Conservation (phyloP, 2,329 filamentous ascomycete genomes). For the Helotiales sp. region DNA sequence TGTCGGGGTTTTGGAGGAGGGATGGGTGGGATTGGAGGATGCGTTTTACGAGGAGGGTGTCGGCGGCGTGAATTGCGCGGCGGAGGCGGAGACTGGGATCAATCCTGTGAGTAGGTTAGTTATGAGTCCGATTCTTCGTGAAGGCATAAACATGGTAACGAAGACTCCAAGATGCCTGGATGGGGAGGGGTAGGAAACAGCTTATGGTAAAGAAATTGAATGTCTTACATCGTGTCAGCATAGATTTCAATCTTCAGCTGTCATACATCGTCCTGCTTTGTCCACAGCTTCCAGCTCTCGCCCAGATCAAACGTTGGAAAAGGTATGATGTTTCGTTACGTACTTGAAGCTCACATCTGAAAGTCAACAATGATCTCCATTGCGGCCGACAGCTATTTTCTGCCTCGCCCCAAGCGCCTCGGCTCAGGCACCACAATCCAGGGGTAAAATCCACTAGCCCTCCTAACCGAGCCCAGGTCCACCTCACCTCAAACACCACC, state of each 20-base stretch:
- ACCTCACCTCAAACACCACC: slow-evolving; percentile 11
- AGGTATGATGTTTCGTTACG: not conserved
- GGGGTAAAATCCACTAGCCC: not conserved
- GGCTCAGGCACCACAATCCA: slow-evolving; percentile 3
- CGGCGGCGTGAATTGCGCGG: slow-evolving; percentile 80
- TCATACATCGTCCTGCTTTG: not conserved
- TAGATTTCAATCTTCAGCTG: slow-evolving; percentile 4
- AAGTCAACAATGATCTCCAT: not conserved
- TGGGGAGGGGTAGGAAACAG: not conserved
- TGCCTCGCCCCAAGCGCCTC: slow-evolving; percentile 3
- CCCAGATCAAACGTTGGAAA: not conserved
- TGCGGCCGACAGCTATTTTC: not conserved
- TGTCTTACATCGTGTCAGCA: slow-evolving; percentile 26
- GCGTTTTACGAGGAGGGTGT: slow-evolving; percentile 71
- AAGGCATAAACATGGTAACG: not conserved
- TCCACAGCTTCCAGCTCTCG: not conserved
- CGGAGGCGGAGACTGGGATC: slow-evolving; percentile 77
- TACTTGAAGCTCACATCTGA: not conserved
- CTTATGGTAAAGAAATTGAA: not conserved
- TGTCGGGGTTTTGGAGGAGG: slow-evolving; percentile 80
- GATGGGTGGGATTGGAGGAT: slow-evolving; percentile 75
- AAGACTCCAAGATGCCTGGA: not conserved
- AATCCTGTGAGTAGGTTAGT: slow-evolving; percentile 61
- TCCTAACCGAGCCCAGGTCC: not conserved
- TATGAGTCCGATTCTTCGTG: not conserved